Evolutionary conservation across 75 land plant genomes (phyloP), one percentile per base, ranked within the genome.

Genomic region (Picea glauca): DNA sequence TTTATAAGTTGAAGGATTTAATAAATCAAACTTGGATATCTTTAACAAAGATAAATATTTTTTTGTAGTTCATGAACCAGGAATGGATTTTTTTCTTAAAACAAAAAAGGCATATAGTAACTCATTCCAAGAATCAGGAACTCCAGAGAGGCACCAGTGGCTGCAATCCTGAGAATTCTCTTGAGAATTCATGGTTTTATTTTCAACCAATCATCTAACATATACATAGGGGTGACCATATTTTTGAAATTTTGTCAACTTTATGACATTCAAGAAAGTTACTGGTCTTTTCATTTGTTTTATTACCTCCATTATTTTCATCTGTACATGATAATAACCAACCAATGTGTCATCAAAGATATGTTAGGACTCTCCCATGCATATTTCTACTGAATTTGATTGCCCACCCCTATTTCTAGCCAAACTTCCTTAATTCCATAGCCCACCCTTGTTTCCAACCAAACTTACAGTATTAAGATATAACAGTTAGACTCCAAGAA

Each of bases 71-170:
- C 50, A 78, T 9, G 0, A 12, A 14, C 26, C 23, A 46, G 35
- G 38, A 38, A 5, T 30, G 61, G 56, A 23, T 63, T 74, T 46
- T 11, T 58, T 76, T 58, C 63, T 14, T 17, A 46, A 38, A 78
- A 30, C 58, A 59, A 91, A 73, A 75, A 75, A 80, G 21, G 87
- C 81, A 75, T 88, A 92, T 30, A 92, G 77, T 0, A 93, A 76
- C 80, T 93, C 93, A 75, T 93, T 93, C 96, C 96, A 93, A 32
- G 96, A 78, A 81, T 93, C 96, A n/a, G 96, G 96, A 31, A 93
- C 85, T 23, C 96, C 96, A 15, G 96, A 93, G 74, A 93, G 84
- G 74, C 96, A 93, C 96, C 96, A 93, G 77, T 93, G 96, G 85
- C 93, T 93, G 80, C 95, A 93, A 64, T 93, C 95, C 76, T 84